phyloP scores from a whole-genome alignment of 2,329 filamentous ascomycete genomes.

The Cordyceps cateniannulata region DNA sequence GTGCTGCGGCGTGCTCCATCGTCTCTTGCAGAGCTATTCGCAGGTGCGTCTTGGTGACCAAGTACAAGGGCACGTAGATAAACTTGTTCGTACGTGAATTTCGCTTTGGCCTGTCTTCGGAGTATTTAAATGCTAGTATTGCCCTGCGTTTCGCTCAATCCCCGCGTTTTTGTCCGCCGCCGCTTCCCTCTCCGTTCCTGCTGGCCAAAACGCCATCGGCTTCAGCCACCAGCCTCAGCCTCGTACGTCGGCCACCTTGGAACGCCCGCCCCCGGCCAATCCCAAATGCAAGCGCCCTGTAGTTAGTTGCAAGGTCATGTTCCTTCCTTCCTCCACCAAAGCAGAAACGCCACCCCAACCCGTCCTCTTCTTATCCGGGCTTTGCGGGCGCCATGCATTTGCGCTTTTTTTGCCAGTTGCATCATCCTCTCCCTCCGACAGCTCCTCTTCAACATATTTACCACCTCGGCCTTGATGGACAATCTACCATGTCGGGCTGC shows the following conservation, averaged over 20 bases:
- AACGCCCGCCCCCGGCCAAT: not conserved
- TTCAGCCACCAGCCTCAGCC: constrained; percentile 8
- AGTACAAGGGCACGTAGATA: too few species aligned
- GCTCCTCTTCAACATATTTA: not conserved
- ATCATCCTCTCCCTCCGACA: not conserved
- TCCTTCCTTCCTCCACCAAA: not conserved
- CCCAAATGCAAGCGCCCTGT: not conserved
- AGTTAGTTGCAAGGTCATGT: not conserved
- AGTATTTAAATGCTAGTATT: too few species aligned
- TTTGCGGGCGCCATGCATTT: not conserved
- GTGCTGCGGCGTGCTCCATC: too few species aligned
- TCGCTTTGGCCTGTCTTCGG: too few species aligned
- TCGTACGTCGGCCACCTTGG: not conserved
- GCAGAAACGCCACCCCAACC: not conserved
- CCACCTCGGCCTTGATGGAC: not conserved
- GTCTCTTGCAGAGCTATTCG: too few species aligned
- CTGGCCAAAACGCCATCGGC: not conserved
- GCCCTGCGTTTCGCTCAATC: not conserved
- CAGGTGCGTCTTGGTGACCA: too few species aligned
- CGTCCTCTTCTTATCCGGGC: not conserved
- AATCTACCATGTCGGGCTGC: not conserved
- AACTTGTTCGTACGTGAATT: too few species aligned
- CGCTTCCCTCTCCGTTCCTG: too few species aligned
- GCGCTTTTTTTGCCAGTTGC: not conserved
- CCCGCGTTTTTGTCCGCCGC: too few species aligned